phyloP scores from a whole-genome alignment of 371 early-diverging fungal species.

The Actinomortierella wolfii region DNA sequence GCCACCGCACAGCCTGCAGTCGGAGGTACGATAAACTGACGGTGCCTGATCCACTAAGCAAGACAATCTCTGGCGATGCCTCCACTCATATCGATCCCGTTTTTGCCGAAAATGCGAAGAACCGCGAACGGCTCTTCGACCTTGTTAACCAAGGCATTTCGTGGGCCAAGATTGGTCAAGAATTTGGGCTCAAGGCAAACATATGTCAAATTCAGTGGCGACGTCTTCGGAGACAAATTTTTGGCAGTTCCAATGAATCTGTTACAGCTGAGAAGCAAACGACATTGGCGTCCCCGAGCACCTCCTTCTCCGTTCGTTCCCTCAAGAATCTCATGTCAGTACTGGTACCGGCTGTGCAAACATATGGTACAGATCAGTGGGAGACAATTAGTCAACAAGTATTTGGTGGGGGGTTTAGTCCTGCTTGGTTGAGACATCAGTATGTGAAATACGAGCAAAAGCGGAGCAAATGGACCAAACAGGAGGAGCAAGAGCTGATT shows the following conservation, averaged over 20 bases:
- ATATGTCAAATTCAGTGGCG: constrained; percentile 27
- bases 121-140: background rate
- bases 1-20: constrained; percentile 29
- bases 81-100: no score
- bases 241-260: no score
- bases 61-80: no score
- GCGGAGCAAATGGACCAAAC: constrained; percentile 13
- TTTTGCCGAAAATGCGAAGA: background rate
- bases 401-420: constrained; percentile 6
- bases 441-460: constrained; percentile 10
- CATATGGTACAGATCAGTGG: constrained; percentile 21
- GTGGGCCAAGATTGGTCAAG: constrained; percentile 19
- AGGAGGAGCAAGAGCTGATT: constrained; percentile 6
- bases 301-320: no score
- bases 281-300: no score
- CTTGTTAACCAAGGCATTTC: constrained; percentile 10
- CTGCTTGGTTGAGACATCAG: constrained; percentile 12
- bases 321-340: no score
- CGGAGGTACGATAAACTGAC: constrained; percentile 14
- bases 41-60: no score
- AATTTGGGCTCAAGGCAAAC: constrained; percentile 17
- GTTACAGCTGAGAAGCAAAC: no score
- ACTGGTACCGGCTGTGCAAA: constrained; percentile 13
- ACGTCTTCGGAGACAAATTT: constrained; percentile 7
- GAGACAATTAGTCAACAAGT: constrained; percentile 8